These are phyloP conservation scores for Claviceps sp. DNA, from an alignment of 2,329 filamentous ascomycete genomes.

Conservation along the genomic window DNA sequence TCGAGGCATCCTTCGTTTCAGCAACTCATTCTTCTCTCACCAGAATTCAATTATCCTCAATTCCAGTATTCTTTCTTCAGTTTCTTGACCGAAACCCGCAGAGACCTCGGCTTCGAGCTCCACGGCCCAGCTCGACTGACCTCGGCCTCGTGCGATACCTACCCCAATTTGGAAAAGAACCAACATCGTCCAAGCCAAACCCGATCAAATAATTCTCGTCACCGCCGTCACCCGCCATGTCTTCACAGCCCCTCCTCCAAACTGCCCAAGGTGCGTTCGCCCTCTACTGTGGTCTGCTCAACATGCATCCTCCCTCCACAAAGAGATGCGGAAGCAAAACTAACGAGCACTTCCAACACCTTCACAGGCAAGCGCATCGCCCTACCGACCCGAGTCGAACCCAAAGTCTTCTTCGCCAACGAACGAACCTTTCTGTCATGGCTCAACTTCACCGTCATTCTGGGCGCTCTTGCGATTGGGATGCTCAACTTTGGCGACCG, in stretches of 20 bases:
- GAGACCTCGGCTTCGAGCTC: neutral
- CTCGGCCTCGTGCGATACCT: neutral
- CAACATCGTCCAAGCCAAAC: neutral
- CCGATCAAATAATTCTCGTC: neutral
- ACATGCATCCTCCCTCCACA: neutral
- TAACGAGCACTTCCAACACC: constrained; percentile 6
- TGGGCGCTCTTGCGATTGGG: constrained; percentile 89
- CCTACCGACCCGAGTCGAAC: constrained; percentile 92
- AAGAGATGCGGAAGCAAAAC: neutral
- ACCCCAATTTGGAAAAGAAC: neutral
- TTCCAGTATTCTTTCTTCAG: neutral
- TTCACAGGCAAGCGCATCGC: constrained; percentile 86
- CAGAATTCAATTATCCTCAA: neutral
- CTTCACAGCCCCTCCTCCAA: constrained; percentile 89
- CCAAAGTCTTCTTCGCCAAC: constrained; percentile 99
- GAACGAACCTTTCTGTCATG: constrained; percentile 98
- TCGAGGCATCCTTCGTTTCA: no score
- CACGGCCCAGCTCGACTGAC: neutral
- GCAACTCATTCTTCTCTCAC: neutral
- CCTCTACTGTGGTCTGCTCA: neutral
- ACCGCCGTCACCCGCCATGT: constrained; percentile 48
- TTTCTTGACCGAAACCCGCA: neutral
- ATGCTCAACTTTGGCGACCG: constrained; percentile 97
- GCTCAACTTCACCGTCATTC: constrained; percentile 99
- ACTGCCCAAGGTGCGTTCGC: constrained; percentile 64